Evolutionary conservation across 371 early-diverging fungal genomes (phyloP), one percentile per base, ranked within the genome.

Genomic region (Syncephalastrum racemosum): DNA sequence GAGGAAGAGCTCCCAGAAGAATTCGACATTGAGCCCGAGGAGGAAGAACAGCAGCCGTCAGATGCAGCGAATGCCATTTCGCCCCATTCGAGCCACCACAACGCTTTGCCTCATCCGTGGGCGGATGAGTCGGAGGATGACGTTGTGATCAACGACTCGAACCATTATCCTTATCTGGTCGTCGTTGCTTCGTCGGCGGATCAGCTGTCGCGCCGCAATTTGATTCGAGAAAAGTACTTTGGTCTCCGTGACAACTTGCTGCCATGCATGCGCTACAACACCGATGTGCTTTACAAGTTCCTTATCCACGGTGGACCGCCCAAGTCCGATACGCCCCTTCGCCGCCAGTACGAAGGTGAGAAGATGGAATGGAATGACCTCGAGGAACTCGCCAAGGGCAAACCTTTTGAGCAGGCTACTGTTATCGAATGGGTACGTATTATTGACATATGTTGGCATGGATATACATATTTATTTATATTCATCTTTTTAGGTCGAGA

Each of bases 351-450:
- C 27, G 75, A 81, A 56, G 73, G 71, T 4, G 83, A 83, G 53
- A 75, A 76, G 39, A 83, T 81, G 77, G 83, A 83, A 62, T 81
- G 70, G 63, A 61, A 73, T 44, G 83, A 83, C 58, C 47, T 67
- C 15, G 64, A 58, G 39, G 63, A 62, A 45, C 48, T 65, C 53
- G 53, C 62, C 15, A 36, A 14, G 15, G 54, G 53, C 10, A 27
- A 55, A 39, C 23, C 25, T 14, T 59, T 77, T 66, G 65, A 72
- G 56, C 51, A 77, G 67, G 44, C 20, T 15, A 59, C 61, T 54
- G 45, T 75, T 44, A 18, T 64, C 39, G 23, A 64, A 51, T 66
- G 77, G 74, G 70, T 76, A 68, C 63, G 56, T 52, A 0, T 42
- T 39, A 27, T 23, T 53, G 27, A 7, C 10, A 44, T 1, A 23